Conservation (phyloP, 2,329 filamentous ascomycete genomes). For the Berkeleyomyces rouxiae region DNA sequence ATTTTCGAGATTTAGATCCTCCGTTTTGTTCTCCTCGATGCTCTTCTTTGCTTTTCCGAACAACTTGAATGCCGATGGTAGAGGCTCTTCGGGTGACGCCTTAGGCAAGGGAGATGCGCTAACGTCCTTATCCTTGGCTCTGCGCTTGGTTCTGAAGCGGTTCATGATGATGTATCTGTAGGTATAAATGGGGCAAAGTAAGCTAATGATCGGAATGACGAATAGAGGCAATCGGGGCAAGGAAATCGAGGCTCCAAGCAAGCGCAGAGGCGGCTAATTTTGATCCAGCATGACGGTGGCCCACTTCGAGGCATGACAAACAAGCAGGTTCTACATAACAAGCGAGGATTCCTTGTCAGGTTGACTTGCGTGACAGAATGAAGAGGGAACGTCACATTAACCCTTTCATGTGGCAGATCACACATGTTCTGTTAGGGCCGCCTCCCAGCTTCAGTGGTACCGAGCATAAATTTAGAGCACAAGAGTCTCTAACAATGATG, state of each 20-base stretch:
- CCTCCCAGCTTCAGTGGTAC: neutral
- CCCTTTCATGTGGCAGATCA: neutral
- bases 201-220: neutral
- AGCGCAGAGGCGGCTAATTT: neutral
- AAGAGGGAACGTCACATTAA: neutral
- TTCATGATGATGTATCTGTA: slow-evolving; percentile 40
- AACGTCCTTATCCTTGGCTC: slow-evolving; percentile 45
- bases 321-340: too few relatives aligned
- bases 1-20: slow-evolving; percentile 49
- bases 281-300: neutral
- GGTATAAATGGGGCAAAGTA: neutral
- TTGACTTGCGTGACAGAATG: neutral
- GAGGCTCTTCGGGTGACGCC: slow-evolving; percentile 36
- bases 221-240: neutral
- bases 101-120: slow-evolving; percentile 20
- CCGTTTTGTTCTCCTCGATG: slow-evolving; percentile 39
- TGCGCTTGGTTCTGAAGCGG: slow-evolving; percentile 59
- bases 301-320: neutral
- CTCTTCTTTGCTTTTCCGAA: slow-evolving; percentile 41
- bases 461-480: neutral
- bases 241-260: neutral
- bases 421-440: neutral
- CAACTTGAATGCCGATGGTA: slow-evolving; percentile 24
- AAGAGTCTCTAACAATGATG: neutral
- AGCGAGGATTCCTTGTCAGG: neutral